Evolutionary conservation across 208 protist species (phyloP), one percentile per base, ranked within the genome.

Genomic region (Trypanosomatidae sp.): DNA sequence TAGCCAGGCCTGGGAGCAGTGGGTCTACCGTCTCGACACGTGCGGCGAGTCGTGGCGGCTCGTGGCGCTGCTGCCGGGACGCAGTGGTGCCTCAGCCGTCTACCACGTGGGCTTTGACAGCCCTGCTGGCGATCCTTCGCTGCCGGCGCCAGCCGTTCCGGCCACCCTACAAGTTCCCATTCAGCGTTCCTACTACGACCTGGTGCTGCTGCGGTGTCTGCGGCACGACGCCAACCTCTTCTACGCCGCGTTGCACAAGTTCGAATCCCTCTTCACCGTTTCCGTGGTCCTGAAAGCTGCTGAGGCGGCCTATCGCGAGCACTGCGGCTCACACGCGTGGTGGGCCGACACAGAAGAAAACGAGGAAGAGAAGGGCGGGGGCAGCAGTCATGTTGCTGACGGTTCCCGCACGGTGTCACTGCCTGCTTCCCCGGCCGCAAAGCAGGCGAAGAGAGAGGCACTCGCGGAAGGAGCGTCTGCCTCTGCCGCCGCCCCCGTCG

Each of bases 1-100:
- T 64, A 73, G 44, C 30, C 62, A 53, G 1, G 75, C 82, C 66
- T 95, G 91, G 89, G 85, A 93, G 79, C 74, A 78, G 60, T 95
- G 88, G 85, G 82, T 95, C 41, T 85, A 78, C 73, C 66, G 82
- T n/a, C 82, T 90, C 36, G 88, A 93, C 70, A 83, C 88, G 56
- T 69, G 80, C 25, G 79, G 81, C 2, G 77, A 92, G 53, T 80
- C 82, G 28, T 83, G 85, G 79, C 80, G 82, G 53, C 68, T 94
- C 28, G 76, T 85, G 6, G 81, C 88, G 39, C 68, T 88, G 12
- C 75, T 94, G 50, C 89, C 89, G 3, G 62, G 52, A 5, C 52
- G 66, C 41, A 77, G 50, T 22, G 71, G 55, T n/a, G 56, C 70
- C 6, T 80, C 77, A 1, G 62, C 52, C 6, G 66, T 64, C 41